These are phyloP conservation scores for Cryphonectria naterciae DNA, from an alignment of 2,329 filamentous ascomycete genomes.

Conservation along the genomic window DNA sequence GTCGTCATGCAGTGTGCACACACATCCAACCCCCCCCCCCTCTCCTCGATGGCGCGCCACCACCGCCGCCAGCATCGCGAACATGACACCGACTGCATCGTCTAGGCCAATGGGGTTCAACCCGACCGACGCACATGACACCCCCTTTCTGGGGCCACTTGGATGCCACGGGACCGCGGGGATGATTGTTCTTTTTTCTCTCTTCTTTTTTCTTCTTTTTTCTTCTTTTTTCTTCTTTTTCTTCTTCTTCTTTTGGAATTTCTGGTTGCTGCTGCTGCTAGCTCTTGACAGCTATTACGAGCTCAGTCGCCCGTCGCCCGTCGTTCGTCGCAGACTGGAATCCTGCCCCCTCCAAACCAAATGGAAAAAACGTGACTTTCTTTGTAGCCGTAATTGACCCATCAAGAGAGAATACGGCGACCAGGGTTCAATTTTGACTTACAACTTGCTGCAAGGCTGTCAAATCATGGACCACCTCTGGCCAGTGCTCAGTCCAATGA, in stretches of 20 bases:
- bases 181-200: not conserved
- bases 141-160: conserved; percentile 23
- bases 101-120: conserved; percentile 27
- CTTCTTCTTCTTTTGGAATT: not conserved
- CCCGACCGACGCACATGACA: conserved; percentile 26
- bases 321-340: not conserved
- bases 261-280: not conserved
- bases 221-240: not conserved
- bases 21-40: not conserved
- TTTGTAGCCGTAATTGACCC: not conserved
- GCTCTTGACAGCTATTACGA: not conserved
- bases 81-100: conserved; percentile 18
- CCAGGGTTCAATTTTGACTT: conserved; percentile 22
- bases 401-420: not conserved
- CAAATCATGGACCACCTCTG: not conserved
- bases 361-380: not conserved
- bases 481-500: conserved; percentile 20
- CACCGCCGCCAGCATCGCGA: conserved; percentile 13
- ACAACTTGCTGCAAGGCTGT: conserved; percentile 25
- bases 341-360: not conserved
- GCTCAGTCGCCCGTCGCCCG: not conserved
- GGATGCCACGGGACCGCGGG: not conserved
- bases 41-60: not conserved
- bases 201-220: not conserved
- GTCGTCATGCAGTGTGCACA: not conserved